Evolutionary conservation across 169 alveolate species (phyloP).

Genomic region (Toxoplasma gondii): DNA sequence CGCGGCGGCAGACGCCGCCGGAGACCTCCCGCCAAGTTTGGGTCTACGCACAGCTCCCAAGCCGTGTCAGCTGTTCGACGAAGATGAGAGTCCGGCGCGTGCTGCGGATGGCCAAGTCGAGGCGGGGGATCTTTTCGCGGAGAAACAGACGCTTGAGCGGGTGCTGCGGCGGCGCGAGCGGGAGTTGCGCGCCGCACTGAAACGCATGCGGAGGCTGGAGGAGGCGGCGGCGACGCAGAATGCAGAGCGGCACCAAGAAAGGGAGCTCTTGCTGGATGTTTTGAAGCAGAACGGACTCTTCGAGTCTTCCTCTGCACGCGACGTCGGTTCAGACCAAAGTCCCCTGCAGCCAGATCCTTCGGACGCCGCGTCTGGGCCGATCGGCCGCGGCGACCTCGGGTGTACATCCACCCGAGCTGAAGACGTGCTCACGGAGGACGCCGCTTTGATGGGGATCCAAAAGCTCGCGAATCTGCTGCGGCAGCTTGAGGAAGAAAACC

Average conservation of each 20-base stretch:
- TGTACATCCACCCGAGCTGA: not conserved
- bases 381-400: not conserved
- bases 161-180: not conserved
- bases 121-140: not conserved
- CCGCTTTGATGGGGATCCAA: constrained; percentile 24
- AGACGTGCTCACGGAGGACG: not conserved
- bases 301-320: not conserved
- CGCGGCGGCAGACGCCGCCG: not conserved
- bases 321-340: not conserved
- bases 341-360: not conserved
- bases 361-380: not conserved
- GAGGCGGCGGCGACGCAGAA: not conserved
- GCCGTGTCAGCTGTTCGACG: not conserved
- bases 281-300: constrained; percentile 1
- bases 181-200: constrained; percentile 6
- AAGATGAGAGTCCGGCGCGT: not conserved
- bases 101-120: not conserved
- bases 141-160: not conserved
- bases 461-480: constrained; percentile 5
- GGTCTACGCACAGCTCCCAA: no score
- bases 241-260: constrained; percentile 18
- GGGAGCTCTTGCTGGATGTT: not conserved
- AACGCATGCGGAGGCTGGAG: not conserved
- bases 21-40: not conserved
- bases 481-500: constrained; percentile 30